These are phyloP conservation scores for Chrysanthemum makinoi DNA, from an alignment of 129 eudicot genomes.

Conservation along the genomic window DNA sequence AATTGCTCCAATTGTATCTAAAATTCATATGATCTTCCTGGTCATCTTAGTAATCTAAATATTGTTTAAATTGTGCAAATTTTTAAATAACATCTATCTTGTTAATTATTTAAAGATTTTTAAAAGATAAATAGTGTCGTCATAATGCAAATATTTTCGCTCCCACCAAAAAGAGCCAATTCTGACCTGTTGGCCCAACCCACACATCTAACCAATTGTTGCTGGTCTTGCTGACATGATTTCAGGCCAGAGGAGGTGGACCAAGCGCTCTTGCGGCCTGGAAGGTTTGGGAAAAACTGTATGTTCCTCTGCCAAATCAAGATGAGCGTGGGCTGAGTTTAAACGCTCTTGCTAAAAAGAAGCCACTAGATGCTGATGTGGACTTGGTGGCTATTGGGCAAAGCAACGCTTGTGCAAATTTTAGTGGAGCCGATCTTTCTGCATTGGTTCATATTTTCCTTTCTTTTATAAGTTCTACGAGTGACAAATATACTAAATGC, in stretches of 20 bases:
- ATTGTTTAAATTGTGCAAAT: too few relatives aligned
- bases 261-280: conserved; percentile 73
- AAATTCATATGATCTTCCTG: too few relatives aligned
- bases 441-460: conserved; percentile 49
- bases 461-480: neutral
- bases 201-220: too few relatives aligned
- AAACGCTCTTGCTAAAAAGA: conserved; percentile 66
- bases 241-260: conserved; percentile 77
- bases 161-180: too few relatives aligned
- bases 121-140: too few relatives aligned
- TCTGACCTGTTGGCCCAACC: too few relatives aligned
- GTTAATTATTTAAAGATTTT: too few relatives aligned
- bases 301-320: conserved; percentile 73
- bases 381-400: conserved; percentile 65
- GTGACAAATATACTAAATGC: neutral
- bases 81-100: too few relatives aligned
- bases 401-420: conserved; percentile 53
- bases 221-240: conserved; percentile 4
- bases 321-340: conserved; percentile 86
- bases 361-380: conserved; percentile 59
- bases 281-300: conserved; percentile 76
- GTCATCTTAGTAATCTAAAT: too few relatives aligned
- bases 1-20: too few relatives aligned
- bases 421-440: conserved; percentile 93
- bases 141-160: too few relatives aligned